phyloP scores from a whole-genome alignment of 495 filamentous ascomycete species.

The Eremomyces bilateralis region DNA sequence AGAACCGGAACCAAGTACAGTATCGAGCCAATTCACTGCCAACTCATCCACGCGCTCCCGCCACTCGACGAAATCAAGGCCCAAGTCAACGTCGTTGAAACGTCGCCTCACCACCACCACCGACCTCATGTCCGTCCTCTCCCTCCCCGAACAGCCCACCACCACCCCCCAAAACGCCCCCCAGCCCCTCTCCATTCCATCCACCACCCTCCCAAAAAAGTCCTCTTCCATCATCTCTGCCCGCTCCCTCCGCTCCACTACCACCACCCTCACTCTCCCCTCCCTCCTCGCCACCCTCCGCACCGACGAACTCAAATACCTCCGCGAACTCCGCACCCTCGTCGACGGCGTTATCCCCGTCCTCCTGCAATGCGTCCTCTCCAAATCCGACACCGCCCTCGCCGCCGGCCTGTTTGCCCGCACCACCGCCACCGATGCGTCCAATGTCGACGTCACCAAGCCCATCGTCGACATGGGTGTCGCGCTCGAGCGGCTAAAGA shows the following conservation, averaged over 20 bases:
- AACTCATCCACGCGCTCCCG: conserved; percentile 5
- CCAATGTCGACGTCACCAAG: conserved; percentile 39
- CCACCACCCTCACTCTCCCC: conserved; percentile 40
- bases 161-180: no score
- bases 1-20: conserved; percentile 7
- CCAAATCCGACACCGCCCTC: conserved; percentile 40
- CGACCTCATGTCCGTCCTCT: conserved; percentile 82
- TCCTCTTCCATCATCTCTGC: conserved; percentile 22
- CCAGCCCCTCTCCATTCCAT: no score
- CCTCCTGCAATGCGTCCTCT: conserved; percentile 65
- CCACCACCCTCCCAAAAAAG: no score
- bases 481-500: conserved; percentile 62
- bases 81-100: conserved; percentile 33
- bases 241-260: conserved; percentile 45
- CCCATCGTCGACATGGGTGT: conserved; percentile 93
- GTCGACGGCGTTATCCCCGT: conserved; percentile 95
- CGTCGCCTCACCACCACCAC: conserved; percentile 75
- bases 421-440: conserved; percentile 27
- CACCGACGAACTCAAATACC: conserved; percentile 74
- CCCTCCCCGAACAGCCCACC: conserved; percentile 31
- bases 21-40: conserved; percentile 10
- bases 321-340: conserved; percentile 76
- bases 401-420: conserved; percentile 46
- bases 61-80: no score
- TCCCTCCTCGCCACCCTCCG: conserved; percentile 65